Evolutionary conservation across 2,329 filamentous ascomycete genomes (phyloP), one percentile per base, ranked within the genome.

Genomic region (Neofusicoccum parvum): DNA sequence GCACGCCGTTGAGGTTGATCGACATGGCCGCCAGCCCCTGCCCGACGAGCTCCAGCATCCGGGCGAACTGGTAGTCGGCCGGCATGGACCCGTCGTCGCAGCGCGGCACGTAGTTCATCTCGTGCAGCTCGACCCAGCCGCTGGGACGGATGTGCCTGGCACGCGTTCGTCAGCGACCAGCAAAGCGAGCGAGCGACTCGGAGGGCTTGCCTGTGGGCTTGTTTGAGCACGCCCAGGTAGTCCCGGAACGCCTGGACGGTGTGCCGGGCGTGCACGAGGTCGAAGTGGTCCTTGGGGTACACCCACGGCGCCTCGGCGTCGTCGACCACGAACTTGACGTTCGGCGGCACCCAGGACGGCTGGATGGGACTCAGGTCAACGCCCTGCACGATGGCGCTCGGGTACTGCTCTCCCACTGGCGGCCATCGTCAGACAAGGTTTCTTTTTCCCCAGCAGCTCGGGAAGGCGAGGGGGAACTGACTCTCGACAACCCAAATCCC

Each of bases 221-320:
- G 66, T 81, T 74, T 65, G 85, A 83, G 5, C 86, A 79, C 51
- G 81, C 78, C 23, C 78, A 73, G 23, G 86, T 71, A 54, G 88
- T 74, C 20, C 75, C 75, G 5, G 77, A 76, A 73, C 85, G 87
- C 69, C 88, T 80, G 20, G 79, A 76, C 45, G 90, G 85, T 77
- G 79, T 83, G 69, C 71, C 82, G 70, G 76, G 81, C 70, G 67
- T 84, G 80, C 48, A 83, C 78, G 64, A 81, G 81, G 69, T 83
- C 81, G 67, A 77, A 77, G 64, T 75, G 69, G 39, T 75, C 68
- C 0, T 79, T 75, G 51, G 74, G 74, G 48, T 74, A 76, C 0
- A 79, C 80, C 82, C 81, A 83, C 15, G 76, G 74, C 9, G 74
- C 69, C 0, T 75, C 76, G 14, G 79, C 73, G 54, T 83, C 81